A percentile compares a stretch with the other conserved stretches of the same genome.
These are phyloP conservation scores for Picea glauca DNA, from an alignment of 75 land plant genomes.

Conservation along the genomic window DNA sequence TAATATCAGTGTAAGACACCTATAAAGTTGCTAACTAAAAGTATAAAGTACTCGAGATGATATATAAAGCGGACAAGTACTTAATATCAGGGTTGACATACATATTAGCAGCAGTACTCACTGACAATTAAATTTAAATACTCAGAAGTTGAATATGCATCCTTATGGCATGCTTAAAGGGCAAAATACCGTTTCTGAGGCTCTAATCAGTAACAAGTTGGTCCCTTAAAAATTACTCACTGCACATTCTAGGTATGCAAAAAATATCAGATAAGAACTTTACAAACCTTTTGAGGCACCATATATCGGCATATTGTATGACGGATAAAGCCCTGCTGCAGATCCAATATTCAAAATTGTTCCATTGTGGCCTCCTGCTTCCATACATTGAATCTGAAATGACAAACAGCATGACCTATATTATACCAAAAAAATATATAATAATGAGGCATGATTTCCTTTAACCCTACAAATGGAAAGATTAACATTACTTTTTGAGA, in stretches of 20 bases:
- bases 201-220: background rate
- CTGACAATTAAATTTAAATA: background rate
- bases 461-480: background rate
- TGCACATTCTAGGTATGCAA: background rate
- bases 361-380: slow-evolving; percentile 48
- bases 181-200: background rate
- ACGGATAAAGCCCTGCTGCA: slow-evolving; percentile 91
- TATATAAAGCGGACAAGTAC: background rate
- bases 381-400: slow-evolving; percentile 69
- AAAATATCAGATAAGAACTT: background rate
- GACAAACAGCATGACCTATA: background rate
- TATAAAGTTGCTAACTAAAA: background rate
- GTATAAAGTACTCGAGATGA: background rate
- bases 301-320: slow-evolving; percentile 51
- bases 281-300: slow-evolving; percentile 73
- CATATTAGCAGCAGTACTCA: background rate
- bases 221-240: background rate
- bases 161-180: background rate
- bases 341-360: slow-evolving; percentile 85
- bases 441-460: background rate
- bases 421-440: background rate
- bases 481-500: background rate
- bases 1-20: background rate
- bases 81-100: background rate
- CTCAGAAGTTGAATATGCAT: background rate